phyloP scores from a whole-genome alignment of 1,139 yeast species.

The Zygotorulaspora mrakii region DNA sequence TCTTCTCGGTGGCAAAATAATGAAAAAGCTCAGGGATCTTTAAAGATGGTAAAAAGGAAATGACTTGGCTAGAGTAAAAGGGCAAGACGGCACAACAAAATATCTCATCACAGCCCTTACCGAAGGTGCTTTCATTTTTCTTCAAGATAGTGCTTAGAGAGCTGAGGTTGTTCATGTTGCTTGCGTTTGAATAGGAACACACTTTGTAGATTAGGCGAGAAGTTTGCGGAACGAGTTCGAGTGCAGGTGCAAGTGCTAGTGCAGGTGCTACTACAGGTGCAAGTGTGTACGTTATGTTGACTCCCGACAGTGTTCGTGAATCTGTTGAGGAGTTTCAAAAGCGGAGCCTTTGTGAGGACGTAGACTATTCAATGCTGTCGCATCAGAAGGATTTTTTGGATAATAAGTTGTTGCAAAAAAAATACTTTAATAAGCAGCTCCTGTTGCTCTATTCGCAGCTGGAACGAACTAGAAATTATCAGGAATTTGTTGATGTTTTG shows the following conservation, averaged over 20 bases:
- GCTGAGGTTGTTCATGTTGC: not conserved
- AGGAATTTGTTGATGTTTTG: slow-evolving; percentile 33
- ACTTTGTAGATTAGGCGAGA: slow-evolving; percentile 1
- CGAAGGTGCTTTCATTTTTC: not conserved
- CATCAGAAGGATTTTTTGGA: slow-evolving; percentile 27
- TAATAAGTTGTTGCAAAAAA: slow-evolving; percentile 20
- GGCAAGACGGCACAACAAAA: not conserved
- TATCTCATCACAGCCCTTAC: not conserved
- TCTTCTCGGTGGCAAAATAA: slow-evolving; percentile 1
- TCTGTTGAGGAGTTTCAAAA: slow-evolving; percentile 27
- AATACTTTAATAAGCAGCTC: slow-evolving; percentile 27
- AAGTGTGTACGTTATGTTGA: slow-evolving; percentile 14
- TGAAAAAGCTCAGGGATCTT: slow-evolving; percentile 4
- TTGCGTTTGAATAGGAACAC: no score
- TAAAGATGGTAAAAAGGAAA: not conserved
- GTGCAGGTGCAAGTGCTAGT: slow-evolving; percentile 1
- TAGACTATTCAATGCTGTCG: slow-evolving; percentile 25
- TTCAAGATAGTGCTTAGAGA: not conserved
- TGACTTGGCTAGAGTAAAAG: not conserved
- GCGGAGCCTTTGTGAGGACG: slow-evolving; percentile 20
- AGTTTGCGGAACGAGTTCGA: not conserved
- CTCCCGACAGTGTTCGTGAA: slow-evolving; percentile 16
- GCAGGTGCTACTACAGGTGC: not conserved
- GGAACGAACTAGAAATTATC: slow-evolving; percentile 32
- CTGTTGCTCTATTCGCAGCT: slow-evolving; percentile 28